A percentile compares a stretch with the other conserved stretches of the same genome.
Evolutionary conservation across 139 green algal species (phyloP).

Genomic region (Coccomyxa sp.): DNA sequence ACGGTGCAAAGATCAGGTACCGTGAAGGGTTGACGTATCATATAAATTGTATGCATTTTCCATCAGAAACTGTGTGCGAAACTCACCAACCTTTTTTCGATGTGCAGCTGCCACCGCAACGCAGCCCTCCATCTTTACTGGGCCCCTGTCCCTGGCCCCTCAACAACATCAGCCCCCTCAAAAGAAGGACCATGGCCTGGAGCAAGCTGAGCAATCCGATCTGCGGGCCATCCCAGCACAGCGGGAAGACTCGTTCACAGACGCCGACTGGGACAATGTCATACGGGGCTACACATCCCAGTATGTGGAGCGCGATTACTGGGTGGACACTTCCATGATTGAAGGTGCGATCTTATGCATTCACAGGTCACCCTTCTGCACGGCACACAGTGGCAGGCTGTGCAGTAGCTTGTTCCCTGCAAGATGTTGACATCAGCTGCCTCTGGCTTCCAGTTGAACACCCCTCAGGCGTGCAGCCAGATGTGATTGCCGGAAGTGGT

Average conservation of each 20-base stretch:
- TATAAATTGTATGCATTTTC: no score
- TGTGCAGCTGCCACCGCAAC: background rate
- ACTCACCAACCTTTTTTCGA: no score
- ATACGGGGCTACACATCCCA: slow-evolving; percentile 7
- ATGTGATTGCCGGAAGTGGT: no score
- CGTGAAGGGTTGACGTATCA: no score
- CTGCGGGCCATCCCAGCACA: background rate
- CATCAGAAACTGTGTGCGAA: no score
- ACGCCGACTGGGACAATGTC: slow-evolving; percentile 3
- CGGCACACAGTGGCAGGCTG: no score
- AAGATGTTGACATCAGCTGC: no score
- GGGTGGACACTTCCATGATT: background rate
- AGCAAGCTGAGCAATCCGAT: background rate
- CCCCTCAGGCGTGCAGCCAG: no score
- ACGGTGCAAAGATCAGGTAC: no score
- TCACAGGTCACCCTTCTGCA: no score
- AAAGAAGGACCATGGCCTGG: background rate
- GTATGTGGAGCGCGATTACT: slow-evolving; percentile 8
- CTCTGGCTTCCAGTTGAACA: no score
- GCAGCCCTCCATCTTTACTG: background rate
- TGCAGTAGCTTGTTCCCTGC: no score
- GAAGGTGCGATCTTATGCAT: background rate
- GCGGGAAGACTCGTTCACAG: background rate
- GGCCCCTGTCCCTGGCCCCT: background rate
- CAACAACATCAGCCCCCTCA: background rate